phyloP scores from a whole-genome alignment of 2,329 filamentous ascomycete genomes.

The Botryotinia convoluta region DNA sequence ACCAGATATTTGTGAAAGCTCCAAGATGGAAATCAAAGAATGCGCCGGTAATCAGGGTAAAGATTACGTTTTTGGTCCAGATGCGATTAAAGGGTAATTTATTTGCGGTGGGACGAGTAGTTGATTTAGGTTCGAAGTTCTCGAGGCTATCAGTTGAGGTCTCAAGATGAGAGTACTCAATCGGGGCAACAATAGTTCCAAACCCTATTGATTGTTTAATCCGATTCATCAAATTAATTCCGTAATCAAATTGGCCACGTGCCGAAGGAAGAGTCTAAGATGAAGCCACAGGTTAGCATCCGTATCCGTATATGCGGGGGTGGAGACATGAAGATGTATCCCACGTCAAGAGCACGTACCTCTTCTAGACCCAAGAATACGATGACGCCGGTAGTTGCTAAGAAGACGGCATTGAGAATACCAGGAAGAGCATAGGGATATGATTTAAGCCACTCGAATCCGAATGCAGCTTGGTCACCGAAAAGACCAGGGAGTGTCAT shows the following conservation, averaged over 20 bases:
- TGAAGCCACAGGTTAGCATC: constrained; percentile 3
- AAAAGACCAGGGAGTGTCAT: constrained; percentile 37
- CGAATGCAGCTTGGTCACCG: constrained; percentile 40
- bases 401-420: constrained; percentile 38
- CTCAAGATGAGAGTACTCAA: constrained; percentile 25
- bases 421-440: constrained; percentile 46
- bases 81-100: constrained; percentile 26
- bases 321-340: neutral
- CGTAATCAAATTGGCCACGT: constrained; percentile 14
- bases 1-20: constrained; percentile 58
- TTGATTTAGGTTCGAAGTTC: constrained; percentile 13
- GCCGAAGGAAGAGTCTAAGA: constrained; percentile 17
- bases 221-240: constrained; percentile 14
- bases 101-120: neutral
- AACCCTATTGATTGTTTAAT: constrained; percentile 14
- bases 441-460: constrained; percentile 38
- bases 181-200: neutral
- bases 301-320: neutral
- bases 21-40: constrained; percentile 32
- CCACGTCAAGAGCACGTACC: constrained; percentile 24
- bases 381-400: constrained; percentile 34
- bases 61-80: constrained; percentile 34
- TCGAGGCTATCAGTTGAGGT: neutral
- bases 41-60: constrained; percentile 54
- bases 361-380: constrained; percentile 39